Percentiles rank a stretch among this genome's conserved stretches.
Conservation (phyloP, 768 basidiomycete genomes). For the Steccherinum ochraceum region DNA sequence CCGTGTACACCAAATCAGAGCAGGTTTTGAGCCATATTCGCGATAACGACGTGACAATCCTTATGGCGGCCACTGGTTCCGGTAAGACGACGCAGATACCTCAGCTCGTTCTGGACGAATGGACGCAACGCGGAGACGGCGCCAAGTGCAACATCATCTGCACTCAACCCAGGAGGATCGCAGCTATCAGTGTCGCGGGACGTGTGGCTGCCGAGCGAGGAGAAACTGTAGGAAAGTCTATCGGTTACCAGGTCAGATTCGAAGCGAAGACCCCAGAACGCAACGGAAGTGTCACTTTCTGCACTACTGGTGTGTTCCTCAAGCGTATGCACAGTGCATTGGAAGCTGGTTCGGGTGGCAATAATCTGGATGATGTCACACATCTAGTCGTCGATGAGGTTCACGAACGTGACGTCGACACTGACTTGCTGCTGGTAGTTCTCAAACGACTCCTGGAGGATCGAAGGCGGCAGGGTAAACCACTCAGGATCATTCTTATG, state of each 20-base stretch:
- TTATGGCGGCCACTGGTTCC: constrained; percentile 86
- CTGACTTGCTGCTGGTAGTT: constrained; percentile 83
- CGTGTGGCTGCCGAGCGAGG: constrained; percentile 89
- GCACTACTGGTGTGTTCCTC: constrained; percentile 88
- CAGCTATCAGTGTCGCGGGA: constrained; percentile 87
- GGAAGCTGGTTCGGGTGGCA: constrained; percentile 30
- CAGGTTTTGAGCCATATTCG: constrained; percentile 65
- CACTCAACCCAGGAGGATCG: constrained; percentile 88
- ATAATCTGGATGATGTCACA: constrained; percentile 65
- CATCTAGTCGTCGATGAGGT: constrained; percentile 95
- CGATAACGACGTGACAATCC: constrained; percentile 78
- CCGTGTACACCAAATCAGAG: constrained; percentile 63
- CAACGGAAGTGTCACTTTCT: constrained; percentile 85
- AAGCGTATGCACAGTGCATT: constrained; percentile 78
- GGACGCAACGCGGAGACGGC: constrained; percentile 72
- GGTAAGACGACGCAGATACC: constrained; percentile 96
- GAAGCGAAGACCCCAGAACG: constrained; percentile 73
- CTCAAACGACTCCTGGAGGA: constrained; percentile 78
- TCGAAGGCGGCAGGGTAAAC: constrained; percentile 59
- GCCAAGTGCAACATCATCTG: constrained; percentile 85
- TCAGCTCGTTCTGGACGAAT: constrained; percentile 84
- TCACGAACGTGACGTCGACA: constrained; percentile 93
- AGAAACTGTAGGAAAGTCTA: constrained; percentile 57
- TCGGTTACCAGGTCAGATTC: constrained; percentile 93
- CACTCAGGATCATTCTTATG: constrained; percentile 88